Evolutionary conservation across 148 eudicot genomes (phyloP), one percentile per base, ranked within the genome.

Genomic region (Rhododendron mucronatum): DNA sequence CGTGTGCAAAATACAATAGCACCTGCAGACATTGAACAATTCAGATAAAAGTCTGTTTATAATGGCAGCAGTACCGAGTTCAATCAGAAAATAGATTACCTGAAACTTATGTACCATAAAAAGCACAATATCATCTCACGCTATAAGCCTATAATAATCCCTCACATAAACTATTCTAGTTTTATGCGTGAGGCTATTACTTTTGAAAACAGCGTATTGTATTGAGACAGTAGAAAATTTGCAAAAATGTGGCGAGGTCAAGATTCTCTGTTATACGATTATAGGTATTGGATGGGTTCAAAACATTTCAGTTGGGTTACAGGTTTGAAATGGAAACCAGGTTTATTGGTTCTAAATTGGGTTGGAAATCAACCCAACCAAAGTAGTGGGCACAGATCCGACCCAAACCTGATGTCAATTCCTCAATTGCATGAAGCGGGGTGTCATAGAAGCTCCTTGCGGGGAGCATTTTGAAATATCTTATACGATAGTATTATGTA

Each of bases 1-100:
- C 69, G 95, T 91, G 45, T 96, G 96, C 89, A 96, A 86, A 50
- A 96, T 96, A 89, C 98, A 96, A 77, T 95, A 92, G 83, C 98
- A 96, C 98, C 99, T 96, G 92, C 76, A 85, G 28, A 87, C 30
- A 83, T 78, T 59, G 63, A 76, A 77, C 18, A 61, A 83, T 84
- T 10, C 86, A 65, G 63, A 53, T 73, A 33, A 67, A 23, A 84
- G 53, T 73, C 48, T 30, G 33, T 37, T 37, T 12, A 45, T 5
- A 39, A 53, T 28, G 61, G 47, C 23, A 88, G 33, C 81, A 73
- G 45, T 61, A 50, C 76, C 23, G 18, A 53, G 28, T 21, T 44
- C n/a, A 63, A n/a, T 44, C 47, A 37, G 20, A 26, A 82, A 35
- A 47, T 18, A 82, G 82, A 28, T 73, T 84, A 26, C 44, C 48